Percentiles rank a stretch among this genome's conserved stretches.
phyloP scores from a whole-genome alignment of 176 grass and related monocot species.

The Pharus latifolius region DNA sequence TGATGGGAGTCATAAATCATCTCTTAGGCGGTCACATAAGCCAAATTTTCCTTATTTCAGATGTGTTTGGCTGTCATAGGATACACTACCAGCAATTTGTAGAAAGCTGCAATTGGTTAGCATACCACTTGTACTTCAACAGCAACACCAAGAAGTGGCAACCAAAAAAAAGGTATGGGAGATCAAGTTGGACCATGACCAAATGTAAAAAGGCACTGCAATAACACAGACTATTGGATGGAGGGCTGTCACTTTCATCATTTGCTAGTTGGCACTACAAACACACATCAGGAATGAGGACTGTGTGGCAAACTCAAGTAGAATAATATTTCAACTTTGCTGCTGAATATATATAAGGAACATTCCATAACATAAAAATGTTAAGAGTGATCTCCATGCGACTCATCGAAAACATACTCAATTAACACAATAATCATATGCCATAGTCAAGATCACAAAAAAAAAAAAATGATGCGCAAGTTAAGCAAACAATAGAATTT shows the following conservation, averaged over 20 bases:
- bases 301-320: not conserved
- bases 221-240: slow-evolving; percentile 11
- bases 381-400: too few relatives aligned
- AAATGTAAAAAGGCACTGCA: slow-evolving; percentile 19
- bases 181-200: slow-evolving; percentile 21
- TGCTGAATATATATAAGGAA: not conserved
- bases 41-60: too few relatives aligned
- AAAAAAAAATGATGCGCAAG: not conserved
- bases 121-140: slow-evolving; percentile 9
- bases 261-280: slow-evolving; percentile 9
- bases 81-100: not conserved
- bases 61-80: not conserved
- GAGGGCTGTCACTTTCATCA: slow-evolving; percentile 24
- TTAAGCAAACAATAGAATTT: too few relatives aligned
- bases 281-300: not conserved
- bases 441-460: slow-evolving; percentile 38
- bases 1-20: too few relatives aligned
- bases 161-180: slow-evolving; percentile 12
- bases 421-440: too few relatives aligned
- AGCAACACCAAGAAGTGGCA: slow-evolving; percentile 12
- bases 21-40: too few relatives aligned
- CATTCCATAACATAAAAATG: slow-evolving; percentile 1
- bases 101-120: slow-evolving; percentile 17
- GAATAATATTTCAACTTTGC: not conserved
- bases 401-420: too few relatives aligned